Base-by-base conservation (phyloP, 2,329 filamentous ascomycete genomes). In the Aspergillus carbonarius region DNA sequence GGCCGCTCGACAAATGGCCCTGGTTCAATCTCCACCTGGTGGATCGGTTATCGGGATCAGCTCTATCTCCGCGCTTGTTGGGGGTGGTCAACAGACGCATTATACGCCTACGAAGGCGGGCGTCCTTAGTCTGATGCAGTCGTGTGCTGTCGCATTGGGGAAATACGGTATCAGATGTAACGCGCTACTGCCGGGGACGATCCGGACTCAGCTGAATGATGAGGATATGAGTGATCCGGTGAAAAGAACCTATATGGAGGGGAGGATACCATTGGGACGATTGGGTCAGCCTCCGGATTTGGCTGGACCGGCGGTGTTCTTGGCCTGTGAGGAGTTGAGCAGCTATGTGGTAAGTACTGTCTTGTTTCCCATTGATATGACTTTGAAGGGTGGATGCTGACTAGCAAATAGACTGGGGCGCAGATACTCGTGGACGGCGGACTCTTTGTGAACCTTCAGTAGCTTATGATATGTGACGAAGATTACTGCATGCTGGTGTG, bases 21-120 rank as follows among this genome's bases (percentile, higher is more conserved):
- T 96, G 84, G 84, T 85, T 0, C 79, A 90, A 67, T 78, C 81
- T 1, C 85, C 87, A 0, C 75, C 84, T 0, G 91, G 92, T 15
- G 92, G 92, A 34, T 88, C 85, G 67, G 95, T 96, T 68, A 93
- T 78, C 37, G 76, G 74, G 1, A 72, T 78, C 15, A 75, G 72
- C 49, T 73, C 74, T 5, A 78, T 78, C 54, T 75, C 74, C 2
- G 71, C 75, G 4, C 70, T 77, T 3, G 75, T 78, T 1, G 92
- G 92, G 37, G 92, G 91, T 44, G 90, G 88, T 0, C 80, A 83
- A 48, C 92, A 96, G 78, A 88, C 86, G 25, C 92, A 96, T 72
- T 96, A 96, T 76, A 96, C 92, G 15, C 90, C 92, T 9, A 96
- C 92, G 15, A 96, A 96, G 75, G 91, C 92, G 0, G 92, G 91